Percentiles rank a stretch among this genome's conserved stretches.
phyloP scores from a whole-genome alignment of 257 asterid species.

The Jacaranda copaia region DNA sequence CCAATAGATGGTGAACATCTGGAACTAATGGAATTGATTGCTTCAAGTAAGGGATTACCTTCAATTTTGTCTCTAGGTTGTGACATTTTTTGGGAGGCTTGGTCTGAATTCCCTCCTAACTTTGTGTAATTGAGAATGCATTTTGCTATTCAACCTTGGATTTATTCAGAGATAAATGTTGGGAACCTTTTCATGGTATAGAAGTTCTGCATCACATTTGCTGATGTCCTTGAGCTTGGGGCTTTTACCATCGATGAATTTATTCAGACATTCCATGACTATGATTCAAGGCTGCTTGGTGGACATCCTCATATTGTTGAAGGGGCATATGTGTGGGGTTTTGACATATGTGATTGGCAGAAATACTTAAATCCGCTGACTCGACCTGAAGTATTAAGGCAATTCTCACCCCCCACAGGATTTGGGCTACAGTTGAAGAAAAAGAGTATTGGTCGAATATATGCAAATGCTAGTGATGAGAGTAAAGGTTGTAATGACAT shows the following conservation, averaged over 20 bases:
- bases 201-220: slow-evolving; percentile 93
- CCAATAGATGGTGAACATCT: slow-evolving; percentile 97
- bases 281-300: slow-evolving; percentile 61
- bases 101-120: slow-evolving; percentile 91
- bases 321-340: slow-evolving; percentile 99
- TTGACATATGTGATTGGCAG: slow-evolving; percentile 92
- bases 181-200: slow-evolving; percentile 95
- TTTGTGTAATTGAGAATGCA: slow-evolving; percentile 81
- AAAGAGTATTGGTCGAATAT: slow-evolving; percentile 59
- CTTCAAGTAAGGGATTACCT: slow-evolving; percentile 82
- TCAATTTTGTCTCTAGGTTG: slow-evolving; percentile 87
- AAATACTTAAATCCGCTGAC: slow-evolving; percentile 84
- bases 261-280: slow-evolving; percentile 90
- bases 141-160: slow-evolving; percentile 87
- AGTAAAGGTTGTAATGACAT: slow-evolving; percentile 86
- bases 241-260: slow-evolving; percentile 97
- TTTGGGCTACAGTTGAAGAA: slow-evolving; percentile 90
- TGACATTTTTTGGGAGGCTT: slow-evolving; percentile 75
- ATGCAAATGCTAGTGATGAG: slow-evolving; percentile 71
- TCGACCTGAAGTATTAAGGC: slow-evolving; percentile 95
- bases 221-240: slow-evolving; percentile 97
- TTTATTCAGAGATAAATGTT: slow-evolving; percentile 85
- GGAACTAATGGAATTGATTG: slow-evolving; percentile 96
- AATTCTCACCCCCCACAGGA: slow-evolving; percentile 92
- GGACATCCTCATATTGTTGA: slow-evolving; percentile 97